Base-by-base conservation (phyloP, 345 rosid genomes). In the Eucalyptus melliodora region DNA sequence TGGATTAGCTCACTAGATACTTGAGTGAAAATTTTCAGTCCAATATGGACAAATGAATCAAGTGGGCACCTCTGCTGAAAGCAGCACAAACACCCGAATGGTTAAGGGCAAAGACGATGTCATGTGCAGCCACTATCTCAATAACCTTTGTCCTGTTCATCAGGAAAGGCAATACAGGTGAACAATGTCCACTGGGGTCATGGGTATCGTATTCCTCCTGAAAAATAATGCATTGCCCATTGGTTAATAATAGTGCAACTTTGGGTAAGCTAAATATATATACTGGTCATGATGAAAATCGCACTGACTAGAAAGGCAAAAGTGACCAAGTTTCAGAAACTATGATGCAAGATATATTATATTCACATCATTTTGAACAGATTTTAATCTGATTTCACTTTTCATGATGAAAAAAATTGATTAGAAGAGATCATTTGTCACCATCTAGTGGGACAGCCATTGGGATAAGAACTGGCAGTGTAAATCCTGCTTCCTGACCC, bases 181-280 rank as follows among this genome's bases (percentile, higher is more conserved):
- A 89, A 49, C 95, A 95, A 72, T 94, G 98, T 24, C 98, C 99
- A 83, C 96, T 97, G 9, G 98, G 98, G 89, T 98, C 99, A 92
- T 98, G 99, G 17, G 99, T 98, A 90, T 98, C 99, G 67, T 97
- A 98, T 91, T 98, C 98, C 93, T 95, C 98, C 99, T 97, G 90
- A 87, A 87, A 44, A 24, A 37, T 40, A 77, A 77, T 40, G 42
- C 47, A 40, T 77, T 40, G 45, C 47, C 83, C 83, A 77, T 37
- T 40, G 23, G 24, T 37, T 10, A 77, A 77, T 44, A 77, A 42
- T 40, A 42, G 83, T 77, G 47, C 47, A 77, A 77, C 2, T 40
- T 77, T 26, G 4, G 45, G 4, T 23, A 37, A 77, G 47, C 47
- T 40, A 77, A 77, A 40, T 21, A 40, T 77, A 56, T 40, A 13